Evolutionary conservation across 495 filamentous ascomycete genomes (phyloP), one percentile per base, ranked within the genome.

Genomic region (Apodospora peruviana): DNA sequence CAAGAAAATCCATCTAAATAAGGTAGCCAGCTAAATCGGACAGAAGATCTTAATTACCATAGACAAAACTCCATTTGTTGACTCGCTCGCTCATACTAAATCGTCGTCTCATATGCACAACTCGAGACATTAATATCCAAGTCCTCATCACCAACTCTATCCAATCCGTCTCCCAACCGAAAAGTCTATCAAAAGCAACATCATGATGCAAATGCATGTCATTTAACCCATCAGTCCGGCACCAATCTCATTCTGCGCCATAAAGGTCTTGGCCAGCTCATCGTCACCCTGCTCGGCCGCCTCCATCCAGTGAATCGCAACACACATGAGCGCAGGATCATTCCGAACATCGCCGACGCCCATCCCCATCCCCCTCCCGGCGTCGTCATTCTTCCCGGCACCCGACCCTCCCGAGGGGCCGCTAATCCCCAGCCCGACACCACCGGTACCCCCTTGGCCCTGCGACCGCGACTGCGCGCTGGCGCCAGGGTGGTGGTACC

Each of bases 281-380:
- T 98, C 93, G 9, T 90, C 90, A 29, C 91, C 91, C 44, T 74
- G 80, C 48, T 88, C 86, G 35, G 88, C 90, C 52, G 91, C 71
- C 71, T 90, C 90, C 93, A 97, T 97, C 93, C 93, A 98, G 70
- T 98, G 93, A 60, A 95, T 86, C 3, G 94, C 91, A 45, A 96
- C 77, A 60, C 91, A 96, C 86, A 98, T 95, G 9, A 89, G 89
- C 40, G 85, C 83, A 16, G 93, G 90, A 61, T 98, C 90, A 43
- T 81, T 81, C 36, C 85, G 71, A 12, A 84, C 80, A 38, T 83
- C 81, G 9, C 64, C 61, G 18, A 53, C 48, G 29, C 68, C 70
- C 50, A 63, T 69, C 22, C 57, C 59, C 12, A 45, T 53, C 34
- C 45, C 49, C 4, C 40, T 45, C 12, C 52, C 51, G 2, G 40